A percentile compares a stretch with the other conserved stretches of the same genome.
Conservation (phyloP, 768 basidiomycete genomes). For the Macrolepiota fuliginosa region DNA sequence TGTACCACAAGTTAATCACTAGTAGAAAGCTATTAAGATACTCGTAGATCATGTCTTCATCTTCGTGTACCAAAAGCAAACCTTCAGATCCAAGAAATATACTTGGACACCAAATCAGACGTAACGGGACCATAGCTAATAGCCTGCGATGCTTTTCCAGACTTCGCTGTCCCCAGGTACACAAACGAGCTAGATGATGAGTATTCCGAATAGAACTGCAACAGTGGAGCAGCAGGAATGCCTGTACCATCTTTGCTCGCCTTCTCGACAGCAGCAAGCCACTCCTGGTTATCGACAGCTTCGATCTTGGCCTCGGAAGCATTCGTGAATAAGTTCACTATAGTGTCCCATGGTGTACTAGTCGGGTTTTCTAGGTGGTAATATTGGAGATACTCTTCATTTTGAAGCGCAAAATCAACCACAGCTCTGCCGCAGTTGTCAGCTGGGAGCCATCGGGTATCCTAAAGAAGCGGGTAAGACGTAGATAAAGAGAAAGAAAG, state of each 20-base stretch:
- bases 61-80: too few species aligned
- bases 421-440: constrained; percentile 9
- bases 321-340: background rate
- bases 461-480: background rate
- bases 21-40: too few species aligned
- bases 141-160: background rate
- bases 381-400: constrained; percentile 2
- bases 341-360: constrained; percentile 6
- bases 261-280: constrained; percentile 7
- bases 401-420: constrained; percentile 8
- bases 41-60: too few species aligned
- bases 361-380: constrained; percentile 14
- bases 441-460: constrained; percentile 12
- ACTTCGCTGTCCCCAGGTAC: background rate
- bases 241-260: background rate
- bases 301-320: background rate
- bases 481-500: too few species aligned
- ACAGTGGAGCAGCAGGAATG: constrained; percentile 6
- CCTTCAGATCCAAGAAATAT: constrained; percentile 7
- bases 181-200: background rate
- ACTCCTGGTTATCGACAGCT: constrained; percentile 2
- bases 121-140: constrained; percentile 4
- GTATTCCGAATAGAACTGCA: constrained; percentile 8
- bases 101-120: constrained; percentile 7
- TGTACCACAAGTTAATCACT: too few species aligned